Evolutionary conservation across 371 early-diverging fungal species (phyloP), one percentile per base, ranked within the genome.

Genomic region (Phascolomyces articulosus): DNA sequence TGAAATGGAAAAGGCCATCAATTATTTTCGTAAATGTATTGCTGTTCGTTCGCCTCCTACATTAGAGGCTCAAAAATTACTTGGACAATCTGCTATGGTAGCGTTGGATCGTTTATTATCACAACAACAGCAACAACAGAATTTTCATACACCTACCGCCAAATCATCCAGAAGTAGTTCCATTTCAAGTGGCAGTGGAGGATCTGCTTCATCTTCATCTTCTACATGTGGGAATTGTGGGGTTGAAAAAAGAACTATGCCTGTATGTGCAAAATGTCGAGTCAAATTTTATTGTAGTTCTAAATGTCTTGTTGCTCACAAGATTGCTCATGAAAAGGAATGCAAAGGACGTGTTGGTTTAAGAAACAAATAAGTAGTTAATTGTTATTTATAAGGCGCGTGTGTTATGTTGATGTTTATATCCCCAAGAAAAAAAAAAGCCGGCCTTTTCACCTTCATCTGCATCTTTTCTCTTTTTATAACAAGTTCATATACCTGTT

Each of bases 251-350:
- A 65, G 67, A 15, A 66, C 68, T 24, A 81, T 81, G 79, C 82
- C 82, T 1, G 79, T 81, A 0, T 81, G 82, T 44, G 74, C 82
- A 1, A 65, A 58, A 49, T 81, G 82, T 47, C 72, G 77, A 63
- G 60, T 70, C 2, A 71, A 65, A 29, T 65, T 53, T 11, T 81
- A 81, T 41, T 81, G 82, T 59, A 68, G 72, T 29, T 29, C 70
- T 24, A 64, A 59, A 1, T 80, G 80, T 58, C 68, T 80, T 21
- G 67, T 72, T 29, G 70, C 69, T 27, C 62, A 68, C 38, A 62
- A 63, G 26, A 21, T n/a, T 47, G 41, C 31, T n/a, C 68, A 68
- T 44, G 48, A 65, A n/a, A 28, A 29, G 21, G 55, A 58, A 58
- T 65, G 65, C 41, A 51, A 51, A 24, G 51, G 24, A 11, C 51